Evolutionary conservation across 257 asterid species (phyloP), one percentile per base, ranked within the genome.

Genomic region (Scutellaria minor): DNA sequence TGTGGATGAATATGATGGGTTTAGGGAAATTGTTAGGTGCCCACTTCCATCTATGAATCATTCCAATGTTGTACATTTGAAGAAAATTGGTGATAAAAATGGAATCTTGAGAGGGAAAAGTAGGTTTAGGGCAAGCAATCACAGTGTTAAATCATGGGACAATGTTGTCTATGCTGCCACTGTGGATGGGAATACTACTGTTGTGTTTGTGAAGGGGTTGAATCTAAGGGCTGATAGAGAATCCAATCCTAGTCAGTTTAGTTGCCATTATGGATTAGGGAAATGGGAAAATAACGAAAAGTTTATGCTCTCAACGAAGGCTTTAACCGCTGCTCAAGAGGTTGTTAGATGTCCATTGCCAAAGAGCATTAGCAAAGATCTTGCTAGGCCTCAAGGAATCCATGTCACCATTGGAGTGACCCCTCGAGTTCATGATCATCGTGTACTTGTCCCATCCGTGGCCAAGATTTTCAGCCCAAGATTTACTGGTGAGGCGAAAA

Each of bases 241-340:
- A 68, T 89, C 96, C 2, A 81, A 90, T 56, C 88, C 97, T 1
- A 78, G 80, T 40, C 85, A 57, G 9, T 86, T 89, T 72, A 88
- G 76, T 75, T 94, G 98, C 73, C 93, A 89, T 80, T 91, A 79
- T 22, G 87, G 94, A n/a, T 66, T 86, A 15, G 87, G 86, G 62
- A 74, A 74, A 67, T 57, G 79, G 88, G 87, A 66, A 15, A 65
- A 42, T 6, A 78, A 75, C 13, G 74, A 68, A 20, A 75, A 68
- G n/a, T 77, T 83, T 61, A 58, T 56, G 64, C 70, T 89, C 41
- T 74, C 75, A 0, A 80, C 90, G 1, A 88, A 66, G 68, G 97
- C 98, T 9, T 63, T 89, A n/a, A 79, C 89, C 0, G 97, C 96
- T 11, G 97, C 98, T 12, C 98, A 94, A 41, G 98, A 94, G 67